Evolutionary conservation across 257 asterid species (phyloP), one percentile per base, ranked within the genome.

Genomic region (Nicotiana knightiana): DNA sequence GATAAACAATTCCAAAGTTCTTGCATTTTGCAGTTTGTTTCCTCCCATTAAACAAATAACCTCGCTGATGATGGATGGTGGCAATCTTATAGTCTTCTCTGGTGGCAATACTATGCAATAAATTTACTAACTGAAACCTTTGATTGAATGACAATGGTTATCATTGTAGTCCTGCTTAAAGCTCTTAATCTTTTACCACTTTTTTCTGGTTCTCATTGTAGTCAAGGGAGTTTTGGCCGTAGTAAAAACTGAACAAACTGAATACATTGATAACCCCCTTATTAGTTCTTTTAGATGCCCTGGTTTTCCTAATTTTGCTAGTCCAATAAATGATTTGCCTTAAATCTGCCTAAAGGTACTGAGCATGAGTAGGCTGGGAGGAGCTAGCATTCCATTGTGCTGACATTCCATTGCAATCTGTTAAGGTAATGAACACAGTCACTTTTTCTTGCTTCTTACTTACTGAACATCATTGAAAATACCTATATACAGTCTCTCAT

Each of bases 291-390:
- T n/a, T 7, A 15, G 21, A 9, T 58, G 24, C 28, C 28, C 32
- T 18, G 3, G 18, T 18, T 16, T 81, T 78, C 10, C 4, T 2
- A n/a, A 9, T 4, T 10, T 2, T 67, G 28, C 9, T 37, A 30
- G 53, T 37, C 16, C 57, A 11, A 11, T 53, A 53, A 53, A 53
- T 53, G 58, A 53, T 53, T 53, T 53, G 6, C 18, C 58, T 53
- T 12, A 0, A 30, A 59, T 30, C 81, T 80, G 77, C 67, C 26
- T 78, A 28, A 83, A 93, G 95, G 94, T 91, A 37, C 83, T 91
- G 85, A 93, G 95, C 92, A 93, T 93, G 95, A 93, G 95, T 82
- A 88, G 97, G 90, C 91, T 90, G 32, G 97, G 97, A 43, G 97
- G 91, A 26, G 97, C 97, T 84, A 91, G 97, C 84, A 93, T 21